Evolutionary conservation across 169 alveolate genomes (phyloP), one percentile per base, ranked within the genome.

Genomic region (Plasmodium billcollinsi): DNA sequence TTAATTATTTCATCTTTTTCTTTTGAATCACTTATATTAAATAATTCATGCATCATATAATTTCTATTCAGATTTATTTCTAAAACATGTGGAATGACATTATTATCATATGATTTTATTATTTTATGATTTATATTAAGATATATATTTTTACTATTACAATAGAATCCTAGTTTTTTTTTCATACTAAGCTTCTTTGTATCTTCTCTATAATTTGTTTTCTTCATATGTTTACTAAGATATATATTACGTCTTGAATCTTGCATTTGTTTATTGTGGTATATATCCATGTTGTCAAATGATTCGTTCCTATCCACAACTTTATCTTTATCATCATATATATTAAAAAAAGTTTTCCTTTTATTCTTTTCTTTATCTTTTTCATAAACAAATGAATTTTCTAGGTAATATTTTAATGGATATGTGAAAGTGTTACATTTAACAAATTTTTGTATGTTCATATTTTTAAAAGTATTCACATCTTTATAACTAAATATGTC

Each of bases 1-100:
- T 50, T 62, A 54, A 80, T 52, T 12, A 80, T 69, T 69, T 66
- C 74, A 61, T 73, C 54, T 26, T 70, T 80, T 61, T 80, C 85
- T 50, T 18, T 14, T 6, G 15, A 18, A 4, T 45, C 54, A 72
- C 59, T 8, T 15, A 80, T 66, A 18, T 39, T 43, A 62, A 33
- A 80, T 26, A 70, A 39, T 73, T 80, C 90, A 3, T 63, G 69
- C 3, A 80, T 62, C 20, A 80, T 69, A 29, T 80, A 80, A 14
- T 43, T 80, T 21, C 85, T 58, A 29, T 69, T 45, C 9, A 80
- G 20, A 18, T 58, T 14, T n/a, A 80, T 52, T 9, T 67, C 67
- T 43, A 52, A 43, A 9, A 80, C 20, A 50, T 80, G 26, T 29
- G 72, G 39, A 26, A 80, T 20, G 11, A 26, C 29, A 29, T 50